These are phyloP conservation scores for Oligophagozyma castellii DNA, from an alignment of 1,139 yeast species.

Conservation along the genomic window DNA sequence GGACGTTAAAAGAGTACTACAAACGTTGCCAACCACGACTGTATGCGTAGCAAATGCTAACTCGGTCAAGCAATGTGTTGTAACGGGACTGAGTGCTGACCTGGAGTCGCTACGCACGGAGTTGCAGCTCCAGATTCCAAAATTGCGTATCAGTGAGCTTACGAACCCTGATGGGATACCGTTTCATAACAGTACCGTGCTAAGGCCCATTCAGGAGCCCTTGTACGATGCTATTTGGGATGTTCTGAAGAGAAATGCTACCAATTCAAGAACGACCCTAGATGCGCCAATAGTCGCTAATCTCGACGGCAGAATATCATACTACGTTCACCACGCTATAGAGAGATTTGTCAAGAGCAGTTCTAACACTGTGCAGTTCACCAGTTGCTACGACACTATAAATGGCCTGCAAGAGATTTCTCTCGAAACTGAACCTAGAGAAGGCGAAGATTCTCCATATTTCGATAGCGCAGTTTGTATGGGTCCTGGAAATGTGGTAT, in stretches of 20 bases:
- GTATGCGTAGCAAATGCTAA: slow-evolving; percentile 22
- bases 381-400: slow-evolving; percentile 21
- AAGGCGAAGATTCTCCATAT: slow-evolving; percentile 1
- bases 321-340: slow-evolving; percentile 19
- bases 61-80: slow-evolving; percentile 22
- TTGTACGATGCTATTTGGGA: slow-evolving; percentile 23
- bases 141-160: slow-evolving; percentile 17
- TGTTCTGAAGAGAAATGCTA: slow-evolving; percentile 17
- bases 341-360: slow-evolving; percentile 23
- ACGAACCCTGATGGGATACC: slow-evolving; percentile 22
- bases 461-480: slow-evolving; percentile 15
- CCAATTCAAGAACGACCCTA: slow-evolving; percentile 13
- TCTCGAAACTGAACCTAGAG: slow-evolving; percentile 4
- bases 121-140: slow-evolving; percentile 13
- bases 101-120: slow-evolving; percentile 15
- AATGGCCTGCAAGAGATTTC: slow-evolving; percentile 6
- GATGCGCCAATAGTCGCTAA: slow-evolving; percentile 21
- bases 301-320: slow-evolving; percentile 18
- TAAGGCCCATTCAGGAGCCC: slow-evolving; percentile 22
- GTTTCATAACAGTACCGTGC: slow-evolving; percentile 22
- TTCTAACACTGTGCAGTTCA: slow-evolving; percentile 22
- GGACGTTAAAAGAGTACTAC: slow-evolving; percentile 13
- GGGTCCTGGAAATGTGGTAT: slow-evolving; percentile 22
- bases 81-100: slow-evolving; percentile 21
- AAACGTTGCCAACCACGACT: slow-evolving; percentile 9